Conservation (phyloP, 2,329 filamentous ascomycete species). For the Penicillium sp. region DNA sequence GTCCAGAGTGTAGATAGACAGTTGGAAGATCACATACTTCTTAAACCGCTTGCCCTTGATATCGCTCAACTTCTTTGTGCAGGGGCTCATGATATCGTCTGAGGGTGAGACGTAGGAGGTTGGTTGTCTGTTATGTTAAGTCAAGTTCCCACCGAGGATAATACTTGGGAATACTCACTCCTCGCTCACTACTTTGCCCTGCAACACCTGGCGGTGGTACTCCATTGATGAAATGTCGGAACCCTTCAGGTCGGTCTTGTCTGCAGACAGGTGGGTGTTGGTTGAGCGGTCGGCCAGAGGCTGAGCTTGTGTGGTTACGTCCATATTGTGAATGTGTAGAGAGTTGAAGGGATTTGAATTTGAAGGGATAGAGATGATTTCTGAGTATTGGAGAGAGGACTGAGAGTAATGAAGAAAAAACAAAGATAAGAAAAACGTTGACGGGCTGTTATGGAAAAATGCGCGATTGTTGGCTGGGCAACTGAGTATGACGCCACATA, state of each 20-base stretch:
- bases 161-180: slow-evolving; percentile 29
- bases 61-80: slow-evolving; percentile 49
- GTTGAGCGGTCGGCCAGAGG: slow-evolving; percentile 41
- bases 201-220: slow-evolving; percentile 42
- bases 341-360: neutral
- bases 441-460: slow-evolving; percentile 18
- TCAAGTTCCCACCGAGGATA: slow-evolving; percentile 18
- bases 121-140: slow-evolving; percentile 18
- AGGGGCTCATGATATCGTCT: slow-evolving; percentile 50
- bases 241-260: slow-evolving; percentile 34
- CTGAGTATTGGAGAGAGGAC: slow-evolving; percentile 1
- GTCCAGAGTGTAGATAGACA: too few relatives aligned
- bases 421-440: slow-evolving; percentile 23
- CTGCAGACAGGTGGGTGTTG: slow-evolving; percentile 37
- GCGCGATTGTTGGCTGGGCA: slow-evolving; percentile 41
- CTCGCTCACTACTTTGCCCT: slow-evolving; percentile 40
- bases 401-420: slow-evolving; percentile 3
- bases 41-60: slow-evolving; percentile 50
- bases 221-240: slow-evolving; percentile 39
- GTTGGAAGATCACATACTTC: slow-evolving; percentile 32
- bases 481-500: slow-evolving; percentile 19
- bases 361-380: neutral
- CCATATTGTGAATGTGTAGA: slow-evolving; percentile 22
- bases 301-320: slow-evolving; percentile 30
- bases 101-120: slow-evolving; percentile 48